These are phyloP conservation scores for Ophiostoma sp. DNA, from an alignment of 2,329 filamentous ascomycete species.

Conservation along the genomic window DNA sequence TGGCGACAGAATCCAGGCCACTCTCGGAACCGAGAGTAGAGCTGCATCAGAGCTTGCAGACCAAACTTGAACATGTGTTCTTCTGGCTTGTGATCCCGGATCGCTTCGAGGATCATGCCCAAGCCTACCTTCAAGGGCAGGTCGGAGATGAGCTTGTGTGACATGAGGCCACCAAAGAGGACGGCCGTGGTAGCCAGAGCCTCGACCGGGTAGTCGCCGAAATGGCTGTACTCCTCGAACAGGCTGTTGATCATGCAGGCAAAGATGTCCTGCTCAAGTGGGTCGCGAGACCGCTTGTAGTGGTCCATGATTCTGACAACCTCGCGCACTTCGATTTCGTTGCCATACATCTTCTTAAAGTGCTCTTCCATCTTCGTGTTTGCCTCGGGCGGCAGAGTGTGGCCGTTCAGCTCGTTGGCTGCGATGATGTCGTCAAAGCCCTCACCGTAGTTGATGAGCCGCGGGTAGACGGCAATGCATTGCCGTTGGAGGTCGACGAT, in stretches of 20 bases:
- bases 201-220: constrained; percentile 91
- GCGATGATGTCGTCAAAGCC: constrained; percentile 90
- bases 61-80: constrained; percentile 98
- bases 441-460: constrained; percentile 93
- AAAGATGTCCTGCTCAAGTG: constrained; percentile 87
- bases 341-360: constrained; percentile 96
- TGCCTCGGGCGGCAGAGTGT: constrained; percentile 69
- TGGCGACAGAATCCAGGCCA: constrained; percentile 95
- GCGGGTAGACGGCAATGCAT: constrained; percentile 87
- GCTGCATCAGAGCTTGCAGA: constrained; percentile 85
- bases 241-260: constrained; percentile 97
- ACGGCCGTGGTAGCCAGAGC: constrained; percentile 93
- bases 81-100: constrained; percentile 74
- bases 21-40: constrained; percentile 75
- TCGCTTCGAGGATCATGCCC: constrained; percentile 95
- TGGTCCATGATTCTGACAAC: constrained; percentile 78
- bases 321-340: constrained; percentile 77
- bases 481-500: constrained; percentile 76
- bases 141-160: constrained; percentile 82
- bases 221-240: constrained; percentile 95
- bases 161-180: constrained; percentile 93
- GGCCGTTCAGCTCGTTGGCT: constrained; percentile 72
- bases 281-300: constrained; percentile 82
- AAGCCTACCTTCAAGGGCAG: constrained; percentile 90
- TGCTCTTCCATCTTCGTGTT: constrained; percentile 94